A percentile compares a stretch with the other conserved stretches of the same genome.
Conservation (phyloP, 2,329 filamentous ascomycete genomes). For the Triangularia verruculosa region DNA sequence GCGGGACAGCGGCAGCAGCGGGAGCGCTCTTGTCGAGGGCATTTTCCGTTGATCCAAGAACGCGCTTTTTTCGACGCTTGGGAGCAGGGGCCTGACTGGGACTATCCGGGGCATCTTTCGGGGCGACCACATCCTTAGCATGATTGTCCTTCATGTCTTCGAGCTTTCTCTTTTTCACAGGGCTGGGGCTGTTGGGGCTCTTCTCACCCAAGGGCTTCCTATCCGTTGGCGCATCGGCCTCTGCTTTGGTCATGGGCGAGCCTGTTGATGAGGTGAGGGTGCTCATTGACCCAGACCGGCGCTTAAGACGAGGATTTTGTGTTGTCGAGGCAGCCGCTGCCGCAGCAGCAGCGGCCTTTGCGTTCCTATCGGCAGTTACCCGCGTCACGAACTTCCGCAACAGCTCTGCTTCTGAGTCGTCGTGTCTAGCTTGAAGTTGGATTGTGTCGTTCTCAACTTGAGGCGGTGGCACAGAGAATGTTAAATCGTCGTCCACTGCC, state of each 20-base stretch:
- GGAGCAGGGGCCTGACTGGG: conserved; percentile 21
- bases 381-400: conserved; percentile 37
- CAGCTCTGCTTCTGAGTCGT: conserved; percentile 36
- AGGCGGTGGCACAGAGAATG: conserved; percentile 14
- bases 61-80: conserved; percentile 33
- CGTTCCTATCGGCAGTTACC: conserved; percentile 34
- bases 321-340: conserved; percentile 22
- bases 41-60: conserved; percentile 25
- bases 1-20: background rate
- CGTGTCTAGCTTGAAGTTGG: conserved; percentile 25
- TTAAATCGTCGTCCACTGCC: conserved; percentile 23
- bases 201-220: conserved; percentile 35
- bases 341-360: conserved; percentile 32
- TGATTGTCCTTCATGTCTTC: conserved; percentile 24
- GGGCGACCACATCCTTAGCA: conserved; percentile 23
- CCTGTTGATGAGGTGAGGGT: conserved; percentile 31
- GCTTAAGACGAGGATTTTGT: conserved; percentile 26
- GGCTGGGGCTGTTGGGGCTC: conserved; percentile 40
- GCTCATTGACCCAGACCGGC: conserved; percentile 29
- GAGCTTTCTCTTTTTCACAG: conserved; percentile 39
- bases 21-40: conserved; percentile 1
- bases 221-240: conserved; percentile 17
- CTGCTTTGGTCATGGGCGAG: conserved; percentile 30
- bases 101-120: conserved; percentile 27
- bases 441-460: conserved; percentile 26